Evolutionary conservation across 139 green algal species (phyloP).

Genomic region (Micractinium sp.): DNA sequence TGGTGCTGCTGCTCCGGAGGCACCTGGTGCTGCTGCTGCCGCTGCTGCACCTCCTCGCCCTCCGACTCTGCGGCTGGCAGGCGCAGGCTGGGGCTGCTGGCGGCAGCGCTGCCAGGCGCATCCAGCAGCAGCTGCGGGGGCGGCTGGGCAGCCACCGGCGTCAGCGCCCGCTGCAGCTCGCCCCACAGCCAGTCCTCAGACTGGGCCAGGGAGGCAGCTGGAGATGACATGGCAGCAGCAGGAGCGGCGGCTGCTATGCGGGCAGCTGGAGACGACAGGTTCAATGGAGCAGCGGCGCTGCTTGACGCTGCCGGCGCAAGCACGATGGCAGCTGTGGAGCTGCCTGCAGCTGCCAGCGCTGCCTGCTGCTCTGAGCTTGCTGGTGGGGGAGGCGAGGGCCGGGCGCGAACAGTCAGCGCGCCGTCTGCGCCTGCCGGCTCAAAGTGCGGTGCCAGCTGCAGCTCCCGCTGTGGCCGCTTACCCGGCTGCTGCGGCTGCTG

Average conservation of each 20-base stretch:
- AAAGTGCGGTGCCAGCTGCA: too few species aligned
- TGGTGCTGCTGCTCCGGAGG: not conserved
- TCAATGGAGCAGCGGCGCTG: not conserved
- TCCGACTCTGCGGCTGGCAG: not conserved
- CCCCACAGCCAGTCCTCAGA: conserved; percentile 22
- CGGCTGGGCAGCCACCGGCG: not conserved
- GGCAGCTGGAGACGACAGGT: not conserved
- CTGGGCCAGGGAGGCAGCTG: not conserved
- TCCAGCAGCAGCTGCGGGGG: not conserved
- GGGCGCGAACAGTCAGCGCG: not conserved
- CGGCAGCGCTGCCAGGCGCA: not conserved
- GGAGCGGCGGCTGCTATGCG: not conserved
- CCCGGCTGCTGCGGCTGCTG: not conserved
- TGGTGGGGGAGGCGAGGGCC: not conserved
- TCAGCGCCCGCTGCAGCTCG: conserved; percentile 9
- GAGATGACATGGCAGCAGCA: not conserved
- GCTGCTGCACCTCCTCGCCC: not conserved
- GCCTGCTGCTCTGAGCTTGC: not conserved
- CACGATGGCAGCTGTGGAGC: not conserved
- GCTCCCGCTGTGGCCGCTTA: not conserved
- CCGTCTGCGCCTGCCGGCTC: not conserved
- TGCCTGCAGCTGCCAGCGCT: not conserved
- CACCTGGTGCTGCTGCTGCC: not conserved
- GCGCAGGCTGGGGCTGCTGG: conserved; percentile 26
- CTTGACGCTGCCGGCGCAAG: not conserved